phyloP scores from a whole-genome alignment of 163 green algal species.

The Trebouxia gelatinosa region DNA sequence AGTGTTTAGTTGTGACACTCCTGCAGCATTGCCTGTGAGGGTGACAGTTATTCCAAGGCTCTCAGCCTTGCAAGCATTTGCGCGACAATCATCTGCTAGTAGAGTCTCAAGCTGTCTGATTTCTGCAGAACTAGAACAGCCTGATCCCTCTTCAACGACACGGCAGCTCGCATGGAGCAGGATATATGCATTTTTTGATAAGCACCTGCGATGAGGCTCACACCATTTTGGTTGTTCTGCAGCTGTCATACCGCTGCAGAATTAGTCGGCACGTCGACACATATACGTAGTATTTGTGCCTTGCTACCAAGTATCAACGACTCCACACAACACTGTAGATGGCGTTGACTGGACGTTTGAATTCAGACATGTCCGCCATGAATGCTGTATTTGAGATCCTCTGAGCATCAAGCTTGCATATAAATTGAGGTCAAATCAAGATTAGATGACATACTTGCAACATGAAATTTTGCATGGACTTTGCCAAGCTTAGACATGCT shows the following conservation, averaged over 20 bases:
- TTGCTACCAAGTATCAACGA: no score
- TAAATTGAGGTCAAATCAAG: no score
- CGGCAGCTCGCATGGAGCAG: constrained; percentile 11
- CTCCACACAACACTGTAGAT: no score
- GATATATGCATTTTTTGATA: constrained; percentile 13
- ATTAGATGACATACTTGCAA: no score
- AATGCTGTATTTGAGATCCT: no score
- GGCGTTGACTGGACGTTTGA: no score
- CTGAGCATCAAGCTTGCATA: no score
- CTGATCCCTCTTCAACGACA: constrained; percentile 1
- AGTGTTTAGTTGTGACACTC: background rate
- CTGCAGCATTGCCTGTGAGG: background rate
- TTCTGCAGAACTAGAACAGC: constrained; percentile 15
- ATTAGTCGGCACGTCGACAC: no score
- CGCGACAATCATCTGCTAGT: background rate
- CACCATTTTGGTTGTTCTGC: background rate
- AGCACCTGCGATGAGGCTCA: constrained; percentile 2
- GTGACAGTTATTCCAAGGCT: background rate
- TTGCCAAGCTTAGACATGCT: no score
- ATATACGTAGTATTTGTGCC: no score
- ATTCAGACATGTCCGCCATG: no score
- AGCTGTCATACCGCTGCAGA: background rate
- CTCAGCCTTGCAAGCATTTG: background rate
- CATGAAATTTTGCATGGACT: no score
- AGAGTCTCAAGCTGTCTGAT: background rate